These are phyloP conservation scores for Camelina hispida DNA, from an alignment of 345 rosid genomes.

Conservation along the genomic window DNA sequence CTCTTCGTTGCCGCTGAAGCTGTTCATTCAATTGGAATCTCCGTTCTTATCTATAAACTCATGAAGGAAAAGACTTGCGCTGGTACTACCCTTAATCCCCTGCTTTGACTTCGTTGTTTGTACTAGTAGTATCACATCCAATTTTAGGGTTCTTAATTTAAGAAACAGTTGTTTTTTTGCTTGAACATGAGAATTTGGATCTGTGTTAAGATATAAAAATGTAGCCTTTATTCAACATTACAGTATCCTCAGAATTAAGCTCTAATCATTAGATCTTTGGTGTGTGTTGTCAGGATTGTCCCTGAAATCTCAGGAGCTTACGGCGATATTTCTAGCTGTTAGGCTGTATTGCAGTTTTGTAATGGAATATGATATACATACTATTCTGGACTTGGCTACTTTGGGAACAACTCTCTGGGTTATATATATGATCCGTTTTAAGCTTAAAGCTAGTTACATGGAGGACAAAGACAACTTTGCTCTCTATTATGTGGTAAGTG, in stretches of 20 bases:
- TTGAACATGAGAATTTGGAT: not conserved
- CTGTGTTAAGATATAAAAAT: not conserved
- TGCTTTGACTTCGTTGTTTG: not conserved
- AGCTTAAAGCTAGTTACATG: conserved; percentile 81
- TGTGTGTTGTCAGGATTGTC: conserved; percentile 63
- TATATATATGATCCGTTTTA: conserved; percentile 90
- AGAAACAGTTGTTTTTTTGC: not conserved
- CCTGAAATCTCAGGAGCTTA: conserved; percentile 85
- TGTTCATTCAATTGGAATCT: conserved; percentile 84
- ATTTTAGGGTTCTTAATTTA: not conserved
- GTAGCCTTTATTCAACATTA: not conserved
- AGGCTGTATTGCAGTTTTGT: conserved; percentile 94
- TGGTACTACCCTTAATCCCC: conserved; percentile 43
- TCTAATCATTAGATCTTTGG: not conserved
- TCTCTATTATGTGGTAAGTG: conserved; percentile 69
- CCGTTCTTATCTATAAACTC: conserved; percentile 84
- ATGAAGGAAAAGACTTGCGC: conserved; percentile 91
- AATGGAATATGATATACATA: conserved; percentile 94
- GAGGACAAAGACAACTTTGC: conserved; percentile 93
- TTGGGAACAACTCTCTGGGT: conserved; percentile 87
- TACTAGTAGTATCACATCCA: too few relatives aligned
- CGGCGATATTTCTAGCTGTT: conserved; percentile 87
- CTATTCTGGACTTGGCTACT: conserved; percentile 81
- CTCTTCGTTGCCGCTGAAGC: conserved; percentile 97
- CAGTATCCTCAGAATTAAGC: not conserved